Evolutionary conservation across 768 basidiomycete genomes (phyloP).

Genomic region (Auricularia cornea): DNA sequence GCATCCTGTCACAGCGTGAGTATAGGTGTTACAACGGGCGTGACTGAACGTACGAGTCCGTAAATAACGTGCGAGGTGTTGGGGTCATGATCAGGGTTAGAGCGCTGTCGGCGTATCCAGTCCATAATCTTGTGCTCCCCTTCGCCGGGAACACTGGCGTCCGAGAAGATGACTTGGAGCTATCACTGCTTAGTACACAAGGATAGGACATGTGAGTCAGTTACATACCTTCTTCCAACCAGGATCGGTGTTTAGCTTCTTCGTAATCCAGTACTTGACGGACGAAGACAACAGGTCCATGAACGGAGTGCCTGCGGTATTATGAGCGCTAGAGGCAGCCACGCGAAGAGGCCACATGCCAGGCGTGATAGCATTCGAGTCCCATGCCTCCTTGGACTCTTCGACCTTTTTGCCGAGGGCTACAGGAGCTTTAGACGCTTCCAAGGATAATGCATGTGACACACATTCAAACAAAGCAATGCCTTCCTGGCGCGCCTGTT

Average conservation of each 20-base stretch:
- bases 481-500: constrained; percentile 75
- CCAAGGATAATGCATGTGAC: not conserved
- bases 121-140: constrained; percentile 99
- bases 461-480: constrained; percentile 79
- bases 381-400: constrained; percentile 82
- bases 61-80: constrained; percentile 97
- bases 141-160: constrained; percentile 94
- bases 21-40: too few relatives aligned
- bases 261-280: constrained; percentile 91
- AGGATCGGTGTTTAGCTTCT: constrained; percentile 90
- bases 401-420: constrained; percentile 89
- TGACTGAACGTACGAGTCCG: constrained; percentile 73
- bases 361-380: constrained; percentile 97
- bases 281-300: constrained; percentile 88
- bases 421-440: constrained; percentile 18
- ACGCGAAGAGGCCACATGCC: constrained; percentile 30
- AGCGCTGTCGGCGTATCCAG: constrained; percentile 84
- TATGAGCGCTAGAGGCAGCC: not conserved
- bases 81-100: constrained; percentile 82
- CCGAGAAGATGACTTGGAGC: constrained; percentile 95
- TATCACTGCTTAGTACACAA: constrained; percentile 20
- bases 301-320: constrained; percentile 61
- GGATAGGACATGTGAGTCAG: not conserved
- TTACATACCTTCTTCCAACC: constrained; percentile 83
- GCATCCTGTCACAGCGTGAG: constrained; percentile 57